Evolutionary conservation across 768 basidiomycete species (phyloP), one percentile per base, ranked within the genome.

Genomic region (Suillus paluster): DNA sequence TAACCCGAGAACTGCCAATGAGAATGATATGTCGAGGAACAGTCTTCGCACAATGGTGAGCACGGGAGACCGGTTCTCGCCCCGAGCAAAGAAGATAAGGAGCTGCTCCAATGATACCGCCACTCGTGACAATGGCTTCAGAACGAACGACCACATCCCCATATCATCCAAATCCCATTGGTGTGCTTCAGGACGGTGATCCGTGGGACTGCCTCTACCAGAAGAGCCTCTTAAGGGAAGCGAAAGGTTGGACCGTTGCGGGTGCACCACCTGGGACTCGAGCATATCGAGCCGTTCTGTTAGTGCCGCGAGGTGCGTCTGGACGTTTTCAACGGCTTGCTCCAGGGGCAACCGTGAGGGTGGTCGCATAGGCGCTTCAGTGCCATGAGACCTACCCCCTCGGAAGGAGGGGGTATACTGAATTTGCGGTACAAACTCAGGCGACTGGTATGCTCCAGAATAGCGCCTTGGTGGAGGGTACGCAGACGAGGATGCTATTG

Each of bases 221-320:
- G 77, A 78, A 33, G 74, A 69, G 30, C 73, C 72, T 58, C 77
- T 74, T 7, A 81, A 78, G 48, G 80, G 77, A 42, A 73, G 70
- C 8, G 81, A 79, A 21, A 75, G 63, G 34, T 78, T 75, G 3
- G 85, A 80, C 33, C 76, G 73, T 45, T 81, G 81, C 23, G 78
- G 74, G 27, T 78, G 71, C 23, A 57, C 36, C 36, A 64, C 34
- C 30, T 61, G 66, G 33, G 62, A 63, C 74, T 89, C 88, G 10
- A 90, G 75, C 15, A 82, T 80, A 67, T 95, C 94, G n/a, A 95
- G 76, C 33, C 94, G 87, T 73, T 95, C 93, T 9, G 84, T 86
- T 48, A 95, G 81, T 7, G 92, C 92, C 0, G 92, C 92, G 21
- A 95, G 76, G 64, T 94, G 90, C 0, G 87, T 84, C 72, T 96